Evolutionary conservation across 2,329 filamentous ascomycete species (phyloP), one percentile per base, ranked within the genome.

Genomic region (Colletotrichum sp.): DNA sequence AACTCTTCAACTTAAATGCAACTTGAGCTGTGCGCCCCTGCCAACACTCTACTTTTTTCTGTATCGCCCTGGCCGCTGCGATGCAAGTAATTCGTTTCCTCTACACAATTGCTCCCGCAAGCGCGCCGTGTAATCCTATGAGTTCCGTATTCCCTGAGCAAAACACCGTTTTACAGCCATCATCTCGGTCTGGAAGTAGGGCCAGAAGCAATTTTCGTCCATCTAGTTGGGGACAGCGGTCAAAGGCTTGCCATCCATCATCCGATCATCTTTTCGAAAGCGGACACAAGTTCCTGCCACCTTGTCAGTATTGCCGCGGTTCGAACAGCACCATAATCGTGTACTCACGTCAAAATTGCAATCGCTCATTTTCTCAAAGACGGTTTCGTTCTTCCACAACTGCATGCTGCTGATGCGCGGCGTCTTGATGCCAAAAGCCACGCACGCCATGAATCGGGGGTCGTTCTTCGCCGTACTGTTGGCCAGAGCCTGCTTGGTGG

Each of bases 381-480:
- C 67, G 7, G 61, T 12, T 8, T 61, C 59, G 9, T 79, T 79
- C 65, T 82, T 87, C 15, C 85, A 82, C 36, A 92, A 76, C 77
- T 87, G 89, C 66, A 90, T 78, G 47, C 82, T 79, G 7, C 81
- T 84, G 1, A 90, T 84, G 2, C 90, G 81, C 0, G 91, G 91
- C 76, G 89, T 92, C 58, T 83, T 84, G 78, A 93, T 92, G 0
- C 91, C 91, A 78, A 92, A 93, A 0, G 90, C 91, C 6, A 93
- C 81, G 24, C 88, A 85, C 0, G 91, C 89, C 33, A 93, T 81
- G 75, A 91, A 89, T 15, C 90, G 81, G 3, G 91, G 84, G 78
- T 93, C 91, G 61, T 93, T 88, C 3, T 89, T 83, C 1, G 87
- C 85, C 1, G 81, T 76, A 2, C 72, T 76, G 11, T 73, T 73